Conservation (phyloP, 805 yeast genomes). For the Yarrowia sp. region DNA sequence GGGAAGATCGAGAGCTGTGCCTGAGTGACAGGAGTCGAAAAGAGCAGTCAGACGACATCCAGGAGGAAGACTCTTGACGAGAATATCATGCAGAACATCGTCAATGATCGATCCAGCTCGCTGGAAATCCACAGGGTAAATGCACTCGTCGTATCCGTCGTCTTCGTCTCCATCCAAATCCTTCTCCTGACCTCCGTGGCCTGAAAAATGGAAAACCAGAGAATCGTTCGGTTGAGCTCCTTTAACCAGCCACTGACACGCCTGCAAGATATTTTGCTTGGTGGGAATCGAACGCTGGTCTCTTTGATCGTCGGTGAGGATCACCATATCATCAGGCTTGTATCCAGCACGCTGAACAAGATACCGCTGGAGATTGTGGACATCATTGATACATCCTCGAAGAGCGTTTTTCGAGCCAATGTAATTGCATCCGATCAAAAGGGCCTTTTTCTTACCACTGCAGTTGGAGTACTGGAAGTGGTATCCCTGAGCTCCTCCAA, state of each 20-base stretch:
- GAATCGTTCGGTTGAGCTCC: conserved; percentile 80
- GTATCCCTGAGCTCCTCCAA: conserved; percentile 25
- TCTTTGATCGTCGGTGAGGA: conserved; percentile 54
- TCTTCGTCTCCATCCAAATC: conserved; percentile 79
- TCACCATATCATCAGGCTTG: conserved; percentile 51
- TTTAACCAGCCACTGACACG: conserved; percentile 80
- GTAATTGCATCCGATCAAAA: conserved; percentile 80
- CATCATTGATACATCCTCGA: conserved; percentile 85
- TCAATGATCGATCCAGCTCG: conserved; percentile 71
- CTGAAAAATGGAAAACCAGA: conserved; percentile 81
- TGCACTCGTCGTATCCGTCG: conserved; percentile 73
- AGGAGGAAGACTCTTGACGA: conserved; percentile 72
- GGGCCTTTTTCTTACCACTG: conserved; percentile 71
- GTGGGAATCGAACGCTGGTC: conserved; percentile 62
- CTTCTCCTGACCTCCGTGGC: conserved; percentile 80
- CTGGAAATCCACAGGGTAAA: conserved; percentile 77
- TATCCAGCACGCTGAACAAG: conserved; percentile 52
- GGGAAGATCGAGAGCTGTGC: conserved; percentile 81
- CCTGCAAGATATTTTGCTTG: conserved; percentile 71
- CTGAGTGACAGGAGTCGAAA: conserved; percentile 88
- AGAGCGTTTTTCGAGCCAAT: conserved; percentile 66
- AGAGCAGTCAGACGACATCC: conserved; percentile 82
- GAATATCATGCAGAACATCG: conserved; percentile 72
- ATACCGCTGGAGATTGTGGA: conserved; percentile 54
- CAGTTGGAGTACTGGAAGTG: conserved; percentile 39